Evolutionary conservation across 257 asterid species (phyloP).

Genomic region (Galeopsis tetrahit): DNA sequence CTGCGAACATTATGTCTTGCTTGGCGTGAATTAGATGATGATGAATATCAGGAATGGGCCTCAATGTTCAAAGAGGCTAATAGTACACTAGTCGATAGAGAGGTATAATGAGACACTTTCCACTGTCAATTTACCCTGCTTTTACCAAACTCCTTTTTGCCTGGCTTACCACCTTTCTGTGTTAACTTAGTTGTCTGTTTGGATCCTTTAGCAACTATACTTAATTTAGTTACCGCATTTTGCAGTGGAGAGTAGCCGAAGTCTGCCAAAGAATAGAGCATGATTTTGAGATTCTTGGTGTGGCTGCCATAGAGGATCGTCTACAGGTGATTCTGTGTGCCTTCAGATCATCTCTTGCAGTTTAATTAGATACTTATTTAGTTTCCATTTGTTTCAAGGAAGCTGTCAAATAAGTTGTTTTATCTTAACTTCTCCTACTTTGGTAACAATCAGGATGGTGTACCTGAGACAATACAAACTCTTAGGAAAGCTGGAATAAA

Average conservation of each 20-base stretch:
- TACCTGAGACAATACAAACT: slow-evolving; percentile 91
- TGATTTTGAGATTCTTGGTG: slow-evolving; percentile 87
- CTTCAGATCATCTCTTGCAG: slow-evolving; percentile 32
- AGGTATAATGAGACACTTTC: slow-evolving; percentile 51
- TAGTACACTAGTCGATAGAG: slow-evolving; percentile 91
- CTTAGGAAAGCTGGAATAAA: slow-evolving; percentile 94
- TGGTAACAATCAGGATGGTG: slow-evolving; percentile 75
- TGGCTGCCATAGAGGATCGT: slow-evolving; percentile 98
- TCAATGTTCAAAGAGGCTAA: slow-evolving; percentile 91
- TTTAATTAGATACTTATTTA: slow-evolving; percentile 21
- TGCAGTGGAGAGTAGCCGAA: slow-evolving; percentile 97
- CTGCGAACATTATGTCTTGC: slow-evolving; percentile 96
- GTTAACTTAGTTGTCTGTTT: slow-evolving; percentile 15
- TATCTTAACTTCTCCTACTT: slow-evolving; percentile 27
- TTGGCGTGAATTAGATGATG: slow-evolving; percentile 84
- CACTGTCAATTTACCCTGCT: slow-evolving; percentile 20
- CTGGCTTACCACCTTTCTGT: slow-evolving; percentile 27
- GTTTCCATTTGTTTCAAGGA: slow-evolving; percentile 15
- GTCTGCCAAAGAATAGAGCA: slow-evolving; percentile 95
- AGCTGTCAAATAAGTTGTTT: slow-evolving; percentile 32
- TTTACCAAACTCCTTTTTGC: slow-evolving; percentile 23
- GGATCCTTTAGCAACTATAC: slow-evolving; percentile 20
- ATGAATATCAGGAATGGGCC: slow-evolving; percentile 93
- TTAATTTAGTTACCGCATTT: slow-evolving; percentile 24
- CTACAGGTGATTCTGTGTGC: slow-evolving; percentile 69